phyloP scores from a whole-genome alignment of 805 yeast genomes.

The Ogataea populi-albae region DNA sequence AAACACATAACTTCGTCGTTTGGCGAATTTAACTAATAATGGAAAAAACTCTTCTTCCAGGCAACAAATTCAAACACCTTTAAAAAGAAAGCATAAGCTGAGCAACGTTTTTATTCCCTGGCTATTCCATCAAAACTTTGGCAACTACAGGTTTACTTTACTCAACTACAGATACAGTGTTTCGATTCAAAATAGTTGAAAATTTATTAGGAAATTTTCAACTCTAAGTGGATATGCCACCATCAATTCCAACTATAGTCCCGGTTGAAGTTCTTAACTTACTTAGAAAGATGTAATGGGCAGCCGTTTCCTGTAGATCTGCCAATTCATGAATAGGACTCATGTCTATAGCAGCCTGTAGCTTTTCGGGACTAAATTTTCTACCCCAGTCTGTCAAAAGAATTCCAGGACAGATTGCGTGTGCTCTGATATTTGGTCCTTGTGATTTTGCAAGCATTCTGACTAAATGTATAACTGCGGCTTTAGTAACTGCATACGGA shows the following conservation, averaged over 20 bases:
- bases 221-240: conserved; percentile 3
- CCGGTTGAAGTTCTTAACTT: conserved; percentile 9
- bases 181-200: no score
- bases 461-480: conserved; percentile 6
- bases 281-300: conserved; percentile 7
- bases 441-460: conserved; percentile 8
- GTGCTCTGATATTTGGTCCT: conserved; percentile 5
- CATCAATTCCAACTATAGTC: conserved; percentile 10
- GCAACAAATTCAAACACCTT: no score
- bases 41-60: no score
- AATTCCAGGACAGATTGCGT: conserved; percentile 11
- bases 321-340: conserved; percentile 9
- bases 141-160: no score
- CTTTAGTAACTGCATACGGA: conserved; percentile 9
- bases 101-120: no score
- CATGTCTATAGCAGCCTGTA: conserved; percentile 5
- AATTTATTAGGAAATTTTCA: not conserved
- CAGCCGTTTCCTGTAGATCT: conserved; percentile 8
- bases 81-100: no score
- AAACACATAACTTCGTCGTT: no score
- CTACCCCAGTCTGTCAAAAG: conserved; percentile 10
- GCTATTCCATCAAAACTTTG: no score
- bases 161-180: no score
- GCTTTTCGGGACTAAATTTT: conserved; percentile 9
- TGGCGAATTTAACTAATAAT: no score